Base-by-base conservation (phyloP, 805 yeast genomes). In the Yamadazyma scolyti region DNA sequence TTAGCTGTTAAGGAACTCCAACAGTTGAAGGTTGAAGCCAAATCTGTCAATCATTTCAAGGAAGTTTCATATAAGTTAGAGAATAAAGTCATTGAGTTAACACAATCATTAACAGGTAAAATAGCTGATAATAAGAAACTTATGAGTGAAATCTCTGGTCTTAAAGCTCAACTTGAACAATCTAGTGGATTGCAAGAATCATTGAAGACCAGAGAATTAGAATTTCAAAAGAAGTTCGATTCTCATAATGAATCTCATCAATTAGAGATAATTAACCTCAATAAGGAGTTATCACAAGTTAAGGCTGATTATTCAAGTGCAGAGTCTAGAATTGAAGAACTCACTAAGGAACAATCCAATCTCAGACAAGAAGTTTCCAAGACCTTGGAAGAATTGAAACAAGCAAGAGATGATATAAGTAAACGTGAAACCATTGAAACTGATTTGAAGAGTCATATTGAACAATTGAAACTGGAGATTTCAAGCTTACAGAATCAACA, bases 81-180 rank as follows among this genome's bases (percentile, higher is more conserved):
- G 59, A 93, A 93, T 61, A 93, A 94, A 69, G 97, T 94, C n/a
- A 88, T 93, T 43, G 95, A 89, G 58, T 75, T 93, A 46, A 90
- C 97, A 3, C 94, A 90, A 51, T 74, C 82, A 9, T 68, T 90
- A 39, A 77, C 95, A 1, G 61, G 78, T 21, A 84, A 86, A 55
- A 80, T 83, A 16, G 84, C 77, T 43, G 96, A 87, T 46, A 89
- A 89, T 58, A 82, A 81, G 63, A 73, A 71, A 39, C 68, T 90
- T 50, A 69, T 75, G 37, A 59, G 61, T 10, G 82, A 83, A 48
- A 74, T 89, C 29, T 71, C 73, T 10, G 52, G 48, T 34, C 55
- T 66, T 42, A 66, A 57, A 42, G 50, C 33, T 24, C 53, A 59
- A 34, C 66, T 86, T 36, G 75, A 71, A 19, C 80, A 74, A 40